Evolutionary conservation across 2,329 filamentous ascomycete genomes (phyloP).

Genomic region (Xylariaceae sp.): DNA sequence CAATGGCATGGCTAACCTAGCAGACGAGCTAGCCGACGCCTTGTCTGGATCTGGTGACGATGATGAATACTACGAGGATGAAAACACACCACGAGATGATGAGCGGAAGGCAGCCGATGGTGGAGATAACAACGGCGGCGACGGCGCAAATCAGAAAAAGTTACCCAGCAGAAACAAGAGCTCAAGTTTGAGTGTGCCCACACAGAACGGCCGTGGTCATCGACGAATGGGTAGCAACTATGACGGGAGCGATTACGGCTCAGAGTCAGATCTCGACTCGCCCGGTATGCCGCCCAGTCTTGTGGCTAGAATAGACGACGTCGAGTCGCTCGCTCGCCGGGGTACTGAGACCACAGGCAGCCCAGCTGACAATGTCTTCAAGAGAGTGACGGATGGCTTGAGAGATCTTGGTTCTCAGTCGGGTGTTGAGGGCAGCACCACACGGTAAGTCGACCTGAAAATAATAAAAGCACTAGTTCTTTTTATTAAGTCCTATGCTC

Average conservation of each 20-base stretch:
- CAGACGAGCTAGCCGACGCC: conserved; percentile 75
- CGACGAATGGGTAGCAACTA: conserved; percentile 56
- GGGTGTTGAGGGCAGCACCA: conserved; percentile 66
- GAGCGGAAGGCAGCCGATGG: conserved; percentile 27
- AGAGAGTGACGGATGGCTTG: conserved; percentile 64
- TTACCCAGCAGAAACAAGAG: conserved; percentile 31
- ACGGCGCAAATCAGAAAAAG: conserved; percentile 34
- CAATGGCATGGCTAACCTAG: conserved; percentile 70
- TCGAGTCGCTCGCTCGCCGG: conserved; percentile 65
- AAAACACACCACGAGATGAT: conserved; percentile 24
- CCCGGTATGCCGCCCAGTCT: conserved; percentile 64
- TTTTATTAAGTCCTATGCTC: too few relatives aligned
- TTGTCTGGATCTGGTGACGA: conserved; percentile 62
- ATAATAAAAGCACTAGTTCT: too few relatives aligned
- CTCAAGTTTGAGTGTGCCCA: conserved; percentile 43
- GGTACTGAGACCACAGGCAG: conserved; percentile 64
- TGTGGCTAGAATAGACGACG: conserved; percentile 65
- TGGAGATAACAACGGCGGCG: conserved; percentile 40
- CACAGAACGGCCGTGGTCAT: conserved; percentile 41
- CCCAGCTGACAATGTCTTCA: conserved; percentile 61
- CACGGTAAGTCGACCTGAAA: conserved; percentile 57
- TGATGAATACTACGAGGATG: conserved; percentile 48
- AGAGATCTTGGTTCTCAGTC: conserved; percentile 70
- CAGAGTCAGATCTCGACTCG: conserved; percentile 65
- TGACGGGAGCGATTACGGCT: conserved; percentile 71